These are phyloP conservation scores for Asterella californica DNA, from an alignment of 225 moss, liverwort and hornwort genomes.

Conservation along the genomic window DNA sequence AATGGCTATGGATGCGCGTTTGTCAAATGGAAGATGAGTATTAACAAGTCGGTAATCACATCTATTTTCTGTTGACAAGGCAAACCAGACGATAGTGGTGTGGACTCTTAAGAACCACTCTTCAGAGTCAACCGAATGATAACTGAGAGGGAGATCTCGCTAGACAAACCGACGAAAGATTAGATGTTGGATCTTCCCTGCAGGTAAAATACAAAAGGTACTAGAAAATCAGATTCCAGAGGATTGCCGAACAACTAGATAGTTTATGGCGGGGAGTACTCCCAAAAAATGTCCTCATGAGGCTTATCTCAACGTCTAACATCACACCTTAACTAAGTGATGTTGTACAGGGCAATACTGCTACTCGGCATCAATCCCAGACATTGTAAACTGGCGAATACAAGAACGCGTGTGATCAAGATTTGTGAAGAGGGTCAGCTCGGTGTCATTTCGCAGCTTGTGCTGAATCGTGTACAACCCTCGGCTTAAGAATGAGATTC, in stretches of 20 bases:
- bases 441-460: slow-evolving; percentile 12
- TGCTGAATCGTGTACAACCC: slow-evolving; percentile 11
- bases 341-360: slow-evolving; percentile 16
- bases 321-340: slow-evolving; percentile 5
- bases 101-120: slow-evolving; percentile 4
- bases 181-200: slow-evolving; percentile 10
- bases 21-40: slow-evolving; percentile 6
- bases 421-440: slow-evolving; percentile 9
- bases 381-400: slow-evolving; percentile 8
- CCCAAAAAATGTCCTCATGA: slow-evolving; percentile 26
- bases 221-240: slow-evolving; percentile 19
- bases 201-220: slow-evolving; percentile 14
- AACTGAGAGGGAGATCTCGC: slow-evolving; percentile 2
- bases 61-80: slow-evolving; percentile 13
- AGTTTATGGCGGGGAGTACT: slow-evolving; percentile 18
- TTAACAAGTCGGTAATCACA: neutral
- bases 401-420: slow-evolving; percentile 8
- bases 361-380: slow-evolving; percentile 9
- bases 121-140: slow-evolving; percentile 10
- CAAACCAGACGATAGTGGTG: slow-evolving; percentile 1
- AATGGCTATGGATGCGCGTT: neutral
- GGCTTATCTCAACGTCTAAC: slow-evolving; percentile 17
- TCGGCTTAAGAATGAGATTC: neutral
- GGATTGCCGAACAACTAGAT: slow-evolving; percentile 12
- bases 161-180: neutral